These are phyloP conservation scores for Didymella arachidicola DNA, from an alignment of 2,329 filamentous ascomycete genomes.

Conservation along the genomic window DNA sequence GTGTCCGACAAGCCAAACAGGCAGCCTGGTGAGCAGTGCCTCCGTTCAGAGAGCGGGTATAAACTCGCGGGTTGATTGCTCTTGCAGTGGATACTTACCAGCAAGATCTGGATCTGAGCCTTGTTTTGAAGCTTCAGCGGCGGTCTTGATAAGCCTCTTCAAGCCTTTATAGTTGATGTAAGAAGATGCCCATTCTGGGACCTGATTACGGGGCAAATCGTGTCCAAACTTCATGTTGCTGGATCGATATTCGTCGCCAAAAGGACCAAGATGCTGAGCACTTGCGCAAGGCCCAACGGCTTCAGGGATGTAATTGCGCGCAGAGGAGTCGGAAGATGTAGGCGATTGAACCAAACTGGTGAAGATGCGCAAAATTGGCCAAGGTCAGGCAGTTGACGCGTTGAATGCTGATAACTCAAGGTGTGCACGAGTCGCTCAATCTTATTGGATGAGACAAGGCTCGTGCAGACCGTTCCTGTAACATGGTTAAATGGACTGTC, in stretches of 20 bases:
- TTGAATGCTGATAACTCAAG: conserved; percentile 28
- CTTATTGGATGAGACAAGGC: conserved; percentile 42
- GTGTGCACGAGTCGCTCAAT: conserved; percentile 38
- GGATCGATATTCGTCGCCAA: conserved; percentile 3
- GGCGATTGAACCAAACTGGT: conserved; percentile 19
- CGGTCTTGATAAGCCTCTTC: conserved; percentile 93
- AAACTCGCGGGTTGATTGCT: neutral
- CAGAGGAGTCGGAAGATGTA: conserved; percentile 23
- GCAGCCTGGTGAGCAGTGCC: neutral
- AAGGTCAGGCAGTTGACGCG: conserved; percentile 30
- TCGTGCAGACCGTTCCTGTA: conserved; percentile 41
- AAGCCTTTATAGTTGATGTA: conserved; percentile 92
- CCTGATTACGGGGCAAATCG: conserved; percentile 77
- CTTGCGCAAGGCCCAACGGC: conserved; percentile 12
- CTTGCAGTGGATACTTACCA: conserved; percentile 66
- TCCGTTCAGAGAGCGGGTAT: neutral
- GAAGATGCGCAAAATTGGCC: conserved; percentile 27
- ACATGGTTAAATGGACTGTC: conserved; percentile 45
- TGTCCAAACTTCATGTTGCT: conserved; percentile 59
- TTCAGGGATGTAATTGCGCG: conserved; percentile 10
- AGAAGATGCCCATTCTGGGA: conserved; percentile 82
- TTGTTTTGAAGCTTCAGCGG: conserved; percentile 69
- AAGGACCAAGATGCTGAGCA: neutral
- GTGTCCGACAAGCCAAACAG: neutral
- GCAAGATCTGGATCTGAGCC: conserved; percentile 85